Conservation (phyloP, 495 filamentous ascomycete species). For the Neohortaea acidophila region DNA sequence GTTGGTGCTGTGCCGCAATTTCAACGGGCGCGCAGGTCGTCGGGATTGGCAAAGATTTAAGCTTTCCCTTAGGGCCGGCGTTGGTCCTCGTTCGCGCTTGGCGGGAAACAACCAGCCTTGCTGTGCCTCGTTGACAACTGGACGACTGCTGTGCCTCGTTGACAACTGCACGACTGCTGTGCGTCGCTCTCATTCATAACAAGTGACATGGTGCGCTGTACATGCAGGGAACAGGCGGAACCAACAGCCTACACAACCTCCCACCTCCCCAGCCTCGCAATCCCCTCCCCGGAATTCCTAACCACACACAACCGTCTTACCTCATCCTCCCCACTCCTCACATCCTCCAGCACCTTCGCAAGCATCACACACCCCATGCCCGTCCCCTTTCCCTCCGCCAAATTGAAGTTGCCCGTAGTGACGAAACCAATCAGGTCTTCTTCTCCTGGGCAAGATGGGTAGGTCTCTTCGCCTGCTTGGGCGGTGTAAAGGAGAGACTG, state of each 20-base stretch:
- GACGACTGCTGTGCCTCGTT: no score
- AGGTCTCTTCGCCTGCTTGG: conserved; percentile 33
- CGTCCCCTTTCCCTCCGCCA: conserved; percentile 59
- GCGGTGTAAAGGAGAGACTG: conserved; percentile 20
- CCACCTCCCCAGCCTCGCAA: conserved; percentile 73
- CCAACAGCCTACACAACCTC: conserved; percentile 4
- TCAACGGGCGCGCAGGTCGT: no score
- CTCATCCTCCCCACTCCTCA: conserved; percentile 17
- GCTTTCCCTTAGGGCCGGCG: no score
- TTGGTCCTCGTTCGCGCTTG: no score
- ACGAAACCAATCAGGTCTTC: conserved; percentile 82
- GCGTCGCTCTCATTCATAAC: no score
- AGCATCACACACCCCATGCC: conserved; percentile 60
- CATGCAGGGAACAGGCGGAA: no score
- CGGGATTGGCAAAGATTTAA: no score
- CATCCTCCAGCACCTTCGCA: conserved; percentile 36
- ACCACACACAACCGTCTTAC: conserved; percentile 55
- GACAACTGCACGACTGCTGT: no score
- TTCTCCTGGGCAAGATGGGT: conserved; percentile 53
- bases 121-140: no score
- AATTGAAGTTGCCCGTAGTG: conserved; percentile 69
- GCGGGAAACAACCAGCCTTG: no score
- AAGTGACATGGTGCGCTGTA: no score
- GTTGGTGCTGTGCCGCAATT: no score
- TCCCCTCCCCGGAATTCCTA: conserved; percentile 54